Base-by-base conservation (phyloP, 1,284 basidiomycete species). In the Ceratobasidium sp. region DNA sequence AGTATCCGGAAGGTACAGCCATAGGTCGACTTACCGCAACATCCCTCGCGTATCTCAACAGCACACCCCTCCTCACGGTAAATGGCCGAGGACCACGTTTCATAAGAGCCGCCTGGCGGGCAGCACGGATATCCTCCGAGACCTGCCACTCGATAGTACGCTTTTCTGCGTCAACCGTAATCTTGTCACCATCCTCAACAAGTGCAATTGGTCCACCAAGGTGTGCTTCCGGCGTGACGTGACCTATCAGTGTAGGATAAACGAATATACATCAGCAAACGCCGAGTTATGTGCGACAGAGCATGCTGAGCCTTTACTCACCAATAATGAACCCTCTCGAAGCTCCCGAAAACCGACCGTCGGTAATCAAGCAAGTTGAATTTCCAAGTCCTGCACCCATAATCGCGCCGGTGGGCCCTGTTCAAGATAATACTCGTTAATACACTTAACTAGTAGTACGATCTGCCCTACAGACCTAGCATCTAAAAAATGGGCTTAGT, bases 191-290 rank as follows among this genome's bases (percentile, higher is more conserved):
- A 82, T 99, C 97, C 82, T 93, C 86, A 54, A 98, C 94, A 23
- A 99, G 91, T 14, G 95, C 97, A 82, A 99, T 99, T 12, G 97
- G 96, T 1, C 97, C 97, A 79, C 97, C 97, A 59, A 94, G 88
- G 73, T 91, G 91, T n/a, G 96, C 95, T 85, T 97, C 95, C 27
- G 97, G 97, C 1, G 96, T 94, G 65, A 97, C 94, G 81, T 98
- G 96, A 5, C 95, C 95, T 85, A 87, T 85, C 20, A 78, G 66
- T 35, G 35, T 57, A 44, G n/a, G 35, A 23, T 27, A 33, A 30
- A 2, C 8, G 18, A 35, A 50, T 48, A 74, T n/a, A 16, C 2
- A 64, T n/a, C n/a, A 20, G 30, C 30, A 23, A 38, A 57, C 38
- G 57, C 57, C 66, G n/a, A 57, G 7, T 8, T 27, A 57, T 30